Conservation (phyloP, 257 asterid genomes). For the Buddleja alternifolia region DNA sequence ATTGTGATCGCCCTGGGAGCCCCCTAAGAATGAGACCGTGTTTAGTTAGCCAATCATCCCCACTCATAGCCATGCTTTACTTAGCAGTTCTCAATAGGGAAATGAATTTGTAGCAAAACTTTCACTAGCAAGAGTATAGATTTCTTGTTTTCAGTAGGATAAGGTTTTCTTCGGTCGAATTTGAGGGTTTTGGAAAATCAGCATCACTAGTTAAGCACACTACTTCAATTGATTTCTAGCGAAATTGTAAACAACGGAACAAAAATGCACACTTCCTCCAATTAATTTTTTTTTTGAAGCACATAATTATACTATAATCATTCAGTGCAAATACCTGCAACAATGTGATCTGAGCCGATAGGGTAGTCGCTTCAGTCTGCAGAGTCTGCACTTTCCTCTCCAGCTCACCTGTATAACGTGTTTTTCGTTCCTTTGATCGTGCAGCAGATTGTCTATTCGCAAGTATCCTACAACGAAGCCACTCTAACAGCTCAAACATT, state of each 20-base stretch:
- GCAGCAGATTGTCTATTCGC: slow-evolving; percentile 99
- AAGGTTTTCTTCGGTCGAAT: background rate
- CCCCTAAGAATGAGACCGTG: too few species aligned
- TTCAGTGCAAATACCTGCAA: slow-evolving; percentile 57
- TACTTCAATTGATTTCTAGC: background rate
- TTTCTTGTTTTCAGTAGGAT: slow-evolving; percentile 14
- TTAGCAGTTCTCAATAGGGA: background rate
- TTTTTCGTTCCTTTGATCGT: slow-evolving; percentile 88
- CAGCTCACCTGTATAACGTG: slow-evolving; percentile 78
- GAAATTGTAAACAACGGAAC: background rate
- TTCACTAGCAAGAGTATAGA: background rate
- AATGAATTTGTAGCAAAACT: background rate
- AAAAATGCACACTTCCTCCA: background rate
- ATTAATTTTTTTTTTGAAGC: background rate
- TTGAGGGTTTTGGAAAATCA: background rate
- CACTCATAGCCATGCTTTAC: background rate
- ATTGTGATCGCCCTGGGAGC: too few species aligned
- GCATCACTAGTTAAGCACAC: background rate
- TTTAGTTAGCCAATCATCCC: background rate
- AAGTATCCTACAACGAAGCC: slow-evolving; percentile 60
- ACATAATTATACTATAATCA: background rate
- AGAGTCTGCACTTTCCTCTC: slow-evolving; percentile 96
- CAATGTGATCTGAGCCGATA: slow-evolving; percentile 86
- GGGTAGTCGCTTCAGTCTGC: slow-evolving; percentile 89
- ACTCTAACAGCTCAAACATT: slow-evolving; percentile 11